Evolutionary conservation across 1,139 yeast species (phyloP), one percentile per base, ranked within the genome.

Genomic region (Candida albicans): DNA sequence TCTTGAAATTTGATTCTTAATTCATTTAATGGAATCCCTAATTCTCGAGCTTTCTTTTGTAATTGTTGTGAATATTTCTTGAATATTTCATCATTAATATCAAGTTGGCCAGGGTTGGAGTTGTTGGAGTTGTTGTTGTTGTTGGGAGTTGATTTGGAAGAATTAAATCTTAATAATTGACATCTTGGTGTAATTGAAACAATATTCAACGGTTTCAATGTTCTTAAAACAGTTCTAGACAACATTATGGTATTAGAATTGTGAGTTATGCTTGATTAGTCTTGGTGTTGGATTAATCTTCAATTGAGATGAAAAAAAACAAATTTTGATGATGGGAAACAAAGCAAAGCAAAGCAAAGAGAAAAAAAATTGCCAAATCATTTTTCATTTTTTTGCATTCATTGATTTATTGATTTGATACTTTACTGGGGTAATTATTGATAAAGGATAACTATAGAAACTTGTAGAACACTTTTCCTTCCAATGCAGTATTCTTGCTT

Each of bases 1-100:
- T 81, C 86, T 54, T 83, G 81, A 50, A 86, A 65, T 53, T 77
- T 79, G 38, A 70, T 77, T 55, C 84, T 79, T 52, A 91, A 68
- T 48, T 87, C 87, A 9, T 81, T 82, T 2, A 87, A 68, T 35
- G 76, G 66, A 24, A 61, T 58, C 2, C 79, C 79, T 32, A 69
- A 55, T 26, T 58, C 57, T 43, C 61, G 53, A 26, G 78, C 79
- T 40, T 65, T 73, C 40, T 60, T 51, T 39, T 64, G 64, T 26
- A 73, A 59, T 47, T 72, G 67, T 10, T 56, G 59, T 36, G 58
- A 57, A 54, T 73, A 73, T 38, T 52, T 57, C 10, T 48, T 44
- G 15, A 54, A 30, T 8, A 39, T 39, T 28, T 39, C 33, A 10
- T 33, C 33, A 4, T 28, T 27, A 11, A 39, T 27, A 8, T 39